Evolutionary conservation across 2,329 filamentous ascomycete species (phyloP).

Genomic region (Talaromyces sp.): DNA sequence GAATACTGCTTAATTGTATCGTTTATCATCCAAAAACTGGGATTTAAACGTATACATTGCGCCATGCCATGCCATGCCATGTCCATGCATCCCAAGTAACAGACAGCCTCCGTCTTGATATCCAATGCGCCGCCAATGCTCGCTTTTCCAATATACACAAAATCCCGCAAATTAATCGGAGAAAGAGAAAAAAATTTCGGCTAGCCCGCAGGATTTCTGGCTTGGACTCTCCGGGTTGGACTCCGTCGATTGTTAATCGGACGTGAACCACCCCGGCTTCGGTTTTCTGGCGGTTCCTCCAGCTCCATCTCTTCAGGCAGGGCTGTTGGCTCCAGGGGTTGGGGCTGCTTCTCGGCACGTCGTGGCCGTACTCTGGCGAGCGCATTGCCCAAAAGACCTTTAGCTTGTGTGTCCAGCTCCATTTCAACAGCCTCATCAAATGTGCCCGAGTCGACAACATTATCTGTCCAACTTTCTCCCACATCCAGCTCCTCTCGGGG

Average conservation of each 20-base stretch:
- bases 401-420: slow-evolving; percentile 41
- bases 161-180: neutral
- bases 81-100: neutral
- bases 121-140: slow-evolving; percentile 9
- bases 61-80: neutral
- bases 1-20: neutral
- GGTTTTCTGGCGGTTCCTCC: slow-evolving; percentile 18
- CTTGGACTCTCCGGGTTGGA: slow-evolving; percentile 13
- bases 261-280: slow-evolving; percentile 16
- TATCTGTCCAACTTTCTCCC: slow-evolving; percentile 33
- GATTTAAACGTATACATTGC: neutral
- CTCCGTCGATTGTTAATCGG: slow-evolving; percentile 14
- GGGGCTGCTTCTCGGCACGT: slow-evolving; percentile 14
- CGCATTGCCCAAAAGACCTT: slow-evolving; percentile 36
- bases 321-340: slow-evolving; percentile 4
- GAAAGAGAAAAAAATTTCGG: neutral
- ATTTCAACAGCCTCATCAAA: slow-evolving; percentile 34
- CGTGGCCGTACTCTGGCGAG: slow-evolving; percentile 28
- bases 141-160: slow-evolving; percentile 12
- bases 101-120: slow-evolving; percentile 1
- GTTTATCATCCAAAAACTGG: neutral
- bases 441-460: slow-evolving; percentile 26
- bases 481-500: slow-evolving; percentile 21
- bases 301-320: slow-evolving; percentile 18
- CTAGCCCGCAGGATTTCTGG: slow-evolving; percentile 3